Base-by-base conservation (phyloP, 805 yeast species). In the Candida dendrica region DNA sequence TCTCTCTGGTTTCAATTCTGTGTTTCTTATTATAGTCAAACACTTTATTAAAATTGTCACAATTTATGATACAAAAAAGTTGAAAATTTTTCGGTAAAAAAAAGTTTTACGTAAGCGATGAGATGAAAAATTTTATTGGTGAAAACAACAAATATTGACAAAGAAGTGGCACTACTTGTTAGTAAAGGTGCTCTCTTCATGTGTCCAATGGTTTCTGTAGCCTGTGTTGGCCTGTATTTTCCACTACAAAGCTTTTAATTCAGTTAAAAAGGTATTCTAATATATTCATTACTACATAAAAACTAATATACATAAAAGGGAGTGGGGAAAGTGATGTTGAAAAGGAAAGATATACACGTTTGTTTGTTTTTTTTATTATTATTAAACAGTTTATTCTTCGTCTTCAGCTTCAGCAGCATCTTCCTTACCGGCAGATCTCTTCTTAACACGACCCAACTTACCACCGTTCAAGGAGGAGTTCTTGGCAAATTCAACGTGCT, bases 381-480 rank as follows among this genome's bases (percentile, higher is more conserved):
- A 37, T 18, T 20, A 17, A 32, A 29, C 34, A 18, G 51, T 56
- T 44, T 54, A 53, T 77, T 80, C 82, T 73, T 85, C 85, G 64
- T 75, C 82, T 57, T 73, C 81, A 61, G 75, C 90, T 58, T 75
- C 96, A 59, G 73, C 95, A 62, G 72, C 91, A 55, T 72, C 90
- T 53, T 69, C 83, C 58, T 70, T 75, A 71, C 77, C 75, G 63
- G 67, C 73, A 72, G 79, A 59, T 60, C 61, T 69, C 75, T 60
- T 75, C 98, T 88, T 95, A 68, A 88, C 95, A 83, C 98, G 93
- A 73, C 98, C 98, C 62, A 98, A 95, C 81, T 98, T 91, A 64
- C 96, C 98, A 78, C 98, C 98, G 74, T 98, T 98, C 90, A 87
- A 91, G 74, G 98, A 98, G 60, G 98, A 93, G 72, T 87, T 88